Conservation (phyloP, 768 basidiomycete genomes). For the Xerocomus brunneocitrinus region DNA sequence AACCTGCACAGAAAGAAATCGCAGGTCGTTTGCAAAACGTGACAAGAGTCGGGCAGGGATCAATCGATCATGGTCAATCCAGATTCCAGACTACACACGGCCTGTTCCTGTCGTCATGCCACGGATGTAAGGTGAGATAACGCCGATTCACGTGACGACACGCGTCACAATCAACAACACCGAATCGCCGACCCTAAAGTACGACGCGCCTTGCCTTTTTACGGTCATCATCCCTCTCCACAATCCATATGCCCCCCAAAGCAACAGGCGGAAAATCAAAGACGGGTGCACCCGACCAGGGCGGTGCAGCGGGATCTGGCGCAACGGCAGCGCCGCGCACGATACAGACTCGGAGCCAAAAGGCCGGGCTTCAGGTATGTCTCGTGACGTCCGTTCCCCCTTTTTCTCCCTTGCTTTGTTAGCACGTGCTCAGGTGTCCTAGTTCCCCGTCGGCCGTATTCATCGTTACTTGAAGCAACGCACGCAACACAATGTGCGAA, state of each 20-base stretch:
- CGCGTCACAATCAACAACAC: constrained; percentile 22
- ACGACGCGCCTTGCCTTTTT: constrained; percentile 28
- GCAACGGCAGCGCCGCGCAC: constrained; percentile 32
- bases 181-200: constrained; percentile 33
- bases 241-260: constrained; percentile 43
- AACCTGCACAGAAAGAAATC: too few species aligned
- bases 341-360: constrained; percentile 71
- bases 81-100: too few species aligned
- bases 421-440: not conserved
- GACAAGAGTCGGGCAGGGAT: too few species aligned
- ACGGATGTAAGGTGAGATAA: too few species aligned
- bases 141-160: too few species aligned
- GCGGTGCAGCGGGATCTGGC: constrained; percentile 24
- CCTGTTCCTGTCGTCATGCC: too few species aligned
- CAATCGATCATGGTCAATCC: too few species aligned
- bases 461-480: constrained; percentile 91
- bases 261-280: constrained; percentile 64
- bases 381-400: not conserved
- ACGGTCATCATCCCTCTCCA: constrained; percentile 27
- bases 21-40: too few species aligned
- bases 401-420: not conserved
- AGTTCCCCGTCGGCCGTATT: constrained; percentile 98
- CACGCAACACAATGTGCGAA: constrained; percentile 90
- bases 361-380: constrained; percentile 81
- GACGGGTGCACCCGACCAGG: constrained; percentile 34